phyloP scores from a whole-genome alignment of 805 yeast genomes.

The Yamadazyma phyllophila region DNA sequence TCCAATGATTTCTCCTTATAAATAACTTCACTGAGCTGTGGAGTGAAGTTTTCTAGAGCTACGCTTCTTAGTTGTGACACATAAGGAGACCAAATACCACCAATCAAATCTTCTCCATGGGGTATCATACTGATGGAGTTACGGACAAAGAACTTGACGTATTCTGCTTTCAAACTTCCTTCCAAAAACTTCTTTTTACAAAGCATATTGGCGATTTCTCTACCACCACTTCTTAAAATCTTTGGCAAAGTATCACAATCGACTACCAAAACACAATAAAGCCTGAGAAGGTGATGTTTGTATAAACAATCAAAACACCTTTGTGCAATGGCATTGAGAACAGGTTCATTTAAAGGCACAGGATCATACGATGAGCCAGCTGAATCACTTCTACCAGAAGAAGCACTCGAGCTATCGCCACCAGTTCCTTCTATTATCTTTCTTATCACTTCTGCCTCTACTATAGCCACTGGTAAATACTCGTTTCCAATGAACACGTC shows the following conservation, averaged over 20 bases:
- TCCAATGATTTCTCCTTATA: constrained; percentile 74
- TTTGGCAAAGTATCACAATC: constrained; percentile 82
- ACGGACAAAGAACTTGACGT: constrained; percentile 73
- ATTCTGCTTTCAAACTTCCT: constrained; percentile 77
- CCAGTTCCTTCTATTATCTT: constrained; percentile 32
- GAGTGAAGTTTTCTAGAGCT: constrained; percentile 60
- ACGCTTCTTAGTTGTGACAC: constrained; percentile 64
- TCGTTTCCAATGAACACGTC: constrained; percentile 79
- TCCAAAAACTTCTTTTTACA: constrained; percentile 73
- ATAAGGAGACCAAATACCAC: constrained; percentile 83
- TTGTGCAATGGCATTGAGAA: constrained; percentile 42
- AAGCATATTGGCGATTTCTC: constrained; percentile 89
- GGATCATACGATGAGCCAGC: constrained; percentile 28
- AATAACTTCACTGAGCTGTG: constrained; percentile 81
- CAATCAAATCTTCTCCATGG: constrained; percentile 70
- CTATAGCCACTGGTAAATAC: constrained; percentile 77
- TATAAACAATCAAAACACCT: constrained; percentile 43
- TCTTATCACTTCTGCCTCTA: constrained; percentile 61
- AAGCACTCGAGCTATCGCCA: constrained; percentile 6
- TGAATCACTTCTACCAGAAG: constrained; percentile 8
- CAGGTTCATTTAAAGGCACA: constrained; percentile 43
- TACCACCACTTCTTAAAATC: constrained; percentile 77
- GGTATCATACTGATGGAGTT: constrained; percentile 65
- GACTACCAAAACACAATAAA: constrained; percentile 78
- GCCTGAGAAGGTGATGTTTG: constrained; percentile 63